Conservation (phyloP, 148 eudicot species). For the Euryodendron excelsum region DNA sequence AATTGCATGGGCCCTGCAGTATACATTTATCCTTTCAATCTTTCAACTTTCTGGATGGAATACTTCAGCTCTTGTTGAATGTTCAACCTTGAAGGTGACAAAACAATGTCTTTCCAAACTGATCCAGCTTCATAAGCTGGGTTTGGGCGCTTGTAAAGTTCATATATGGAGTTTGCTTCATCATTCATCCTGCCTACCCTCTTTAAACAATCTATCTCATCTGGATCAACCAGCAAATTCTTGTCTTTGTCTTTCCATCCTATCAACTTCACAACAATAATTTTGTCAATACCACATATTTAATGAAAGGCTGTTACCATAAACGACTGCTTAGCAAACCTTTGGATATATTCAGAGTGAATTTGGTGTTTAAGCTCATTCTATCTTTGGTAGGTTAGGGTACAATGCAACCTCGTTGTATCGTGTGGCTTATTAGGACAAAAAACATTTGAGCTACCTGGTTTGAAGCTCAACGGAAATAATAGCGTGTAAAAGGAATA, state of each 20-base stretch:
- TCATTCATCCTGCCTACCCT: conserved; percentile 65
- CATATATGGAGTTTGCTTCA: conserved; percentile 70
- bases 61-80: conserved; percentile 91
- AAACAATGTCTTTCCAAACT: conserved; percentile 89
- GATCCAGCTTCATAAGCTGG: conserved; percentile 68
- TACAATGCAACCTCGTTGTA: neutral
- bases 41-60: conserved; percentile 77
- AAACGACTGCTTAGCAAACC: conserved; percentile 1
- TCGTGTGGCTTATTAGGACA: neutral
- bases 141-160: conserved; percentile 66
- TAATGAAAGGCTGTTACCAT: neutral
- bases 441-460: neutral
- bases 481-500: neutral
- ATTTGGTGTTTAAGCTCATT: neutral
- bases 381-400: neutral
- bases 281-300: conserved; percentile 18
- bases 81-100: conserved; percentile 89
- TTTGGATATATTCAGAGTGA: neutral
- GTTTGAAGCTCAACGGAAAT: neutral
- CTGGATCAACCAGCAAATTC: conserved; percentile 87
- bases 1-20: neutral
- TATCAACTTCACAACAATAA: conserved; percentile 67
- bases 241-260: conserved; percentile 98
- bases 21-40: conserved; percentile 23
- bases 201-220: conserved; percentile 74